Base-by-base conservation (phyloP, 352 stramenopile species). In the Phytophthora hibernalis region DNA sequence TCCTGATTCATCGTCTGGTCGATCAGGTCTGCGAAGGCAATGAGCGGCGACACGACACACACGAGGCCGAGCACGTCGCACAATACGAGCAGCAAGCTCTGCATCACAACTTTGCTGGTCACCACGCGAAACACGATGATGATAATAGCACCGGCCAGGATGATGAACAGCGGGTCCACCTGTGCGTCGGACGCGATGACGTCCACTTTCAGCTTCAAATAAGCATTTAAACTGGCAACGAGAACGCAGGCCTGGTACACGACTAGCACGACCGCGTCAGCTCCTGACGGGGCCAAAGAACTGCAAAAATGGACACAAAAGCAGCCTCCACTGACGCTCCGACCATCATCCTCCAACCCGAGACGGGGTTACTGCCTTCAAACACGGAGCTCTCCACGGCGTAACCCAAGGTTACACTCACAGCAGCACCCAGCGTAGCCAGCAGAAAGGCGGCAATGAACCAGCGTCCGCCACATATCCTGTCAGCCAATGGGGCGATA, bases 41-140 rank as follows among this genome's bases (percentile, higher is more conserved):
- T 68, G 55, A 87, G 75, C 16, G 79, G 79, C 18, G 68, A 70
- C 28, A 77, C 73, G 50, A 81, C 65, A 54, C 50, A 69, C 15
- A 81, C 65, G 40, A 87, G 65, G 0, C 76, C 79, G 5, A 84
- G 64, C 15, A 72, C 63, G 58, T 87, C 79, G 47, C 61, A 72
- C 35, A 81, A 15, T 24, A 87, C 67, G 22, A 78, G 49, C 35
- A 87, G 43, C 53, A 87, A 57, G 44, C 65, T 83, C 55, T 72
- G 67, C 67, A 87, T 74, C 20, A 87, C 79, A 18, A 70, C 59
- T 42, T 80, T 79, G 74, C 79, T 87, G 9, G 79, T 75, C n/a
- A 84, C 68, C 21, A 85, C 69, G 30, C 79, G 79, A 43, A 79
- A 76, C 24, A 85, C 65, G 30, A 87, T 70, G 42, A 79, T 67